A percentile compares a stretch with the other conserved stretches of the same genome.
These are phyloP conservation scores for Phytophthora fragariaefolia DNA, from an alignment of 352 stramenopile genomes.

Conservation along the genomic window DNA sequence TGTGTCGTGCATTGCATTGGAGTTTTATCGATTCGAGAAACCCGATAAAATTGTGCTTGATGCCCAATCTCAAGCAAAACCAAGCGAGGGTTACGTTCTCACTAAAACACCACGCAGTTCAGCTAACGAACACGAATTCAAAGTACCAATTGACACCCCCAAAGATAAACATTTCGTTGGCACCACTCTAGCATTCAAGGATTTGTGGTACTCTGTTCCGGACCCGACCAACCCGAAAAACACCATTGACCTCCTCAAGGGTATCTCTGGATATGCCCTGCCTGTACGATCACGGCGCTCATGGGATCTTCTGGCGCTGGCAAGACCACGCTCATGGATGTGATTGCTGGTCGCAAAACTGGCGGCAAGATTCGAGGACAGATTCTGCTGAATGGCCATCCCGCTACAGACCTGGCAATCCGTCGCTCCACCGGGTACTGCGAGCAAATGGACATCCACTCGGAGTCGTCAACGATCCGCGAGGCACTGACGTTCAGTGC, in stretches of 20 bases:
- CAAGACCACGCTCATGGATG: constrained; percentile 96
- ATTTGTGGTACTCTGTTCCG: constrained; percentile 29
- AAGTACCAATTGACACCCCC: not conserved
- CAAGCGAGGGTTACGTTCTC: not conserved
- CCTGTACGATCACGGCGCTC: constrained; percentile 70
- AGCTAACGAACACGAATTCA: not conserved
- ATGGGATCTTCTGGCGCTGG: constrained; percentile 84
- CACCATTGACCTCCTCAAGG: constrained; percentile 61
- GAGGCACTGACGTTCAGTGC: constrained; percentile 49
- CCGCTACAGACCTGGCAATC: constrained; percentile 41
- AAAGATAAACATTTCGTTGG: constrained; percentile 1
- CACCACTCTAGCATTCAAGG: constrained; percentile 28
- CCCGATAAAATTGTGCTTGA: constrained; percentile 18
- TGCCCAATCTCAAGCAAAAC: not conserved
- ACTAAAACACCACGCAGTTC: constrained; percentile 2
- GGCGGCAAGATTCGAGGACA: constrained; percentile 84
- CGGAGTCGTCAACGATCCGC: constrained; percentile 36
- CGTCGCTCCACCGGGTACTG: constrained; percentile 33
- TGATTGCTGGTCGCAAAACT: constrained; percentile 94
- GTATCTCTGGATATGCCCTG: constrained; percentile 54
- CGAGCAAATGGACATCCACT: constrained; percentile 49
- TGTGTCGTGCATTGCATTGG: constrained; percentile 18
- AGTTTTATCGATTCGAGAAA: constrained; percentile 18
- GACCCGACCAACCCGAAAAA: constrained; percentile 17
- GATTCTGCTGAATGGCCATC: constrained; percentile 91